phyloP scores from a whole-genome alignment of 2,329 filamentous ascomycete genomes.

The Fusarium sp. region DNA sequence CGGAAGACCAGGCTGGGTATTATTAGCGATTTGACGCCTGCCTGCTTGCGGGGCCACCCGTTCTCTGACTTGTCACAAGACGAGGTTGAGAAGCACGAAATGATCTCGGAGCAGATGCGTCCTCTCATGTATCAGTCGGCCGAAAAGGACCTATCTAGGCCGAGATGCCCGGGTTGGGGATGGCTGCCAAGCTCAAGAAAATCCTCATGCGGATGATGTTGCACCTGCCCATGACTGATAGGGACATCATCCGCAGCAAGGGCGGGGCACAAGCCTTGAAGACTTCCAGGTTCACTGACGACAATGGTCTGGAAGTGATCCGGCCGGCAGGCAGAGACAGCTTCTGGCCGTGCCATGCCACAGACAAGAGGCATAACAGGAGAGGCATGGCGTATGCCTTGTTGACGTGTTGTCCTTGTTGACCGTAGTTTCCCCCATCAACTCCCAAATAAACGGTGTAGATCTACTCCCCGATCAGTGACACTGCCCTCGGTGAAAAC shows the following conservation, averaged over 20 bases:
- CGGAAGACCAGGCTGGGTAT: conserved; percentile 10
- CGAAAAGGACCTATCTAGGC: conserved; percentile 37
- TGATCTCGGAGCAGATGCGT: conserved; percentile 27
- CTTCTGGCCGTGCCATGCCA: conserved; percentile 10
- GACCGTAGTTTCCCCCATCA: conserved; percentile 15
- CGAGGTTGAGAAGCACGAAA: conserved; percentile 12
- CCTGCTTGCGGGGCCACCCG: conserved; percentile 6
- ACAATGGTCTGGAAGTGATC: conserved; percentile 13
- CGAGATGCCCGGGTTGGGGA: conserved; percentile 28
- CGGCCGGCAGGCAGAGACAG: conserved; percentile 21
- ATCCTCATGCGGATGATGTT: conserved; percentile 24
- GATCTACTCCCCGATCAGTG: conserved; percentile 19
- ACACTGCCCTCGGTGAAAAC: not conserved
- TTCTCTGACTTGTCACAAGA: conserved; percentile 25
- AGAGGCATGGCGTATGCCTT: conserved; percentile 16
- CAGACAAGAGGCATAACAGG: conserved; percentile 11
- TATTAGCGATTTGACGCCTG: conserved; percentile 8
- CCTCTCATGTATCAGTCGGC: conserved; percentile 35
- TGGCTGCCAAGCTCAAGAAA: conserved; percentile 33
- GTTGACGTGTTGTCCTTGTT: conserved; percentile 30
- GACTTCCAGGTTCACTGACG: conserved; percentile 19
- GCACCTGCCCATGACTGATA: conserved; percentile 24
- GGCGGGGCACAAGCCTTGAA: conserved; percentile 32
- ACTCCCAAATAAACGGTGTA: conserved; percentile 16
- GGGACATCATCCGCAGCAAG: conserved; percentile 24